Evolutionary conservation across 1,139 yeast genomes (phyloP), one percentile per base, ranked within the genome.

Genomic region (Hemisphaericaspora xylanilytica): DNA sequence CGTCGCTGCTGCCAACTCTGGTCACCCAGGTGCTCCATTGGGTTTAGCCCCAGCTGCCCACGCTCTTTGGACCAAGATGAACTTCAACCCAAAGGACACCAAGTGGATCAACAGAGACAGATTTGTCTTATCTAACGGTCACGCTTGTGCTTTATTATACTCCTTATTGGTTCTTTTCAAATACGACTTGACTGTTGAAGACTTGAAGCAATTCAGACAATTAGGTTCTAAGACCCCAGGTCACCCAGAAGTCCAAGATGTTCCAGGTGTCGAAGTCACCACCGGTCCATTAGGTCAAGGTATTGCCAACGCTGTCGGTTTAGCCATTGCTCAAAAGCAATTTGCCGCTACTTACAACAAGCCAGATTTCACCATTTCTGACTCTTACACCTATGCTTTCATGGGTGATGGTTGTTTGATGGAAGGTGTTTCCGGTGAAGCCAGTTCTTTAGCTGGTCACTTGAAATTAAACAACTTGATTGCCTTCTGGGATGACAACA

Each of bases 221-320:
- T 69, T 90, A 56, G 75, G 77, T 61, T 90, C 97, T 50, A 84
- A 82, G 71, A 85, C 96, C 49, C 98, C 98, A 39, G 98, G 98
- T 55, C 98, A 92, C 73, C 98, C 98, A 39, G 97, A 92, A 73
- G 73, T 67, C 45, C 48, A 56, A 40, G 85, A 79, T 55, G 78
- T 78, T 50, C 90, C 95, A 42, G 98, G 97, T 62, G 81, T 89
- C 43, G 98, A 94, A 64, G 96, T 90, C 59, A 90, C 98, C 66
- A 90, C 98, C 47, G 99, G 99, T 66, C 98, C 99, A 46, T 80
- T 92, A 58, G 99, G 99, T 63, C 99, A 92, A 74, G 99, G 99
- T 81, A 79, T 92, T 57, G 77, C 85, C 58, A 90, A 90, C 65
- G 97, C 97, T 41, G 96, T 92, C 56, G 99, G 99, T 72, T 63